These are phyloP conservation scores for Wilcoxina mikolae DNA, from an alignment of 495 filamentous ascomycete species.

Conservation along the genomic window DNA sequence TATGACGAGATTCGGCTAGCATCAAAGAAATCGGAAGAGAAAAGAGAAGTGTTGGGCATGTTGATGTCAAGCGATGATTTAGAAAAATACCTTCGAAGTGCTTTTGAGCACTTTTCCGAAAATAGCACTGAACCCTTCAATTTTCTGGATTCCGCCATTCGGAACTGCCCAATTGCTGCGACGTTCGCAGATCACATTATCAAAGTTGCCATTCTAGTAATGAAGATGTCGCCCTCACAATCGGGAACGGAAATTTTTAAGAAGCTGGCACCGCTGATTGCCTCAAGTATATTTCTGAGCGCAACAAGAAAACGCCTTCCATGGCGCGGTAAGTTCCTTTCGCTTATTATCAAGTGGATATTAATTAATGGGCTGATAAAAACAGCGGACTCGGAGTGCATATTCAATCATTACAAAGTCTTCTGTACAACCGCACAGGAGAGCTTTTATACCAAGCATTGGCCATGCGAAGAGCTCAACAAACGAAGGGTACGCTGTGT, in stretches of 20 bases:
- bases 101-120: slow-evolving; percentile 20
- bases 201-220: slow-evolving; percentile 14
- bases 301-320: slow-evolving; percentile 5
- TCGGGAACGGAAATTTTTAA: slow-evolving; percentile 13
- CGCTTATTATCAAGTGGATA: background rate
- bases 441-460: slow-evolving; percentile 23
- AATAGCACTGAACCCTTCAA: slow-evolving; percentile 21
- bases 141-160: slow-evolving; percentile 20
- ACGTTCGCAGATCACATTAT: slow-evolving; percentile 22
- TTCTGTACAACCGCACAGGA: slow-evolving; percentile 11
- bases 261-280: slow-evolving; percentile 16
- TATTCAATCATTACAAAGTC: slow-evolving; percentile 16
- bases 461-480: slow-evolving; percentile 18
- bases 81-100: slow-evolving; percentile 16
- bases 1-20: slow-evolving; percentile 14
- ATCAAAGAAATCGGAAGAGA: slow-evolving; percentile 13
- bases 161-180: slow-evolving; percentile 15
- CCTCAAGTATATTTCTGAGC: slow-evolving; percentile 21
- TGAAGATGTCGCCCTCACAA: slow-evolving; percentile 6
- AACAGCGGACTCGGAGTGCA: background rate
- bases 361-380: no score
- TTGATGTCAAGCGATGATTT: slow-evolving; percentile 24
- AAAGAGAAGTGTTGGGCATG: slow-evolving; percentile 17
- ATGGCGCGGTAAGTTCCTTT: background rate
- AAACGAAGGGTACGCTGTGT: slow-evolving; percentile 14